Evolutionary conservation across 768 basidiomycete species (phyloP).

Genomic region (Candolleomyces aberdarensis): DNA sequence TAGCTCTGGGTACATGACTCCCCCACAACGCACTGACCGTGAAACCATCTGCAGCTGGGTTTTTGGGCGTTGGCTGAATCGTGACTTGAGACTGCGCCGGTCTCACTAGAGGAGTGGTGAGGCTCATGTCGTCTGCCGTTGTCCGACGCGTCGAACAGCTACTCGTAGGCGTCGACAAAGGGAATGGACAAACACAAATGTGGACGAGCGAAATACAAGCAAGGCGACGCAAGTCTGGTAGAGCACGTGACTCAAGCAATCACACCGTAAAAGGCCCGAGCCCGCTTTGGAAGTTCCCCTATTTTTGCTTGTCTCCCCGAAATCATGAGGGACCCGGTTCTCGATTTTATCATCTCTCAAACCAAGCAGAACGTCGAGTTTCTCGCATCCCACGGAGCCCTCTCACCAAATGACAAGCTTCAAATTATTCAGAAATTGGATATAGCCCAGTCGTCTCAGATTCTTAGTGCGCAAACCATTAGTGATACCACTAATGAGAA

Average conservation of each 20-base stretch:
- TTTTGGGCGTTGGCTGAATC: constrained; percentile 35
- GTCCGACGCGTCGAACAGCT: background rate
- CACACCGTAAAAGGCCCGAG: background rate
- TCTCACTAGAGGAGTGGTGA: constrained; percentile 29
- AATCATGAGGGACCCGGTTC: background rate
- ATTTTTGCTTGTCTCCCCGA: background rate
- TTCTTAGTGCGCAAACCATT: constrained; percentile 8
- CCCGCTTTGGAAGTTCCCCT: background rate
- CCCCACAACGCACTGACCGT: constrained; percentile 30
- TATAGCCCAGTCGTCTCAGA: background rate
- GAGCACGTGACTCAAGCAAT: background rate
- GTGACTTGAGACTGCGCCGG: constrained; percentile 35
- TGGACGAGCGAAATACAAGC: too few species aligned
- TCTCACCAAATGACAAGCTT: constrained; percentile 43
- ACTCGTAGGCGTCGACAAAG: too few species aligned
- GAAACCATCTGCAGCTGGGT: constrained; percentile 41
- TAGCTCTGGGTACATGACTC: background rate
- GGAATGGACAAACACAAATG: too few species aligned
- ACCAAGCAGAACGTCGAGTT: constrained; percentile 56
- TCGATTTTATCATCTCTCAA: constrained; percentile 53
- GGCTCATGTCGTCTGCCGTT: background rate
- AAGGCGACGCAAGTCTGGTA: background rate
- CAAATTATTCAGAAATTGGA: constrained; percentile 45
- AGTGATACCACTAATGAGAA: constrained; percentile 1
- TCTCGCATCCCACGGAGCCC: constrained; percentile 44